Conservation (phyloP, 2,329 filamentous ascomycete genomes). For the Penicillium vulpinum region DNA sequence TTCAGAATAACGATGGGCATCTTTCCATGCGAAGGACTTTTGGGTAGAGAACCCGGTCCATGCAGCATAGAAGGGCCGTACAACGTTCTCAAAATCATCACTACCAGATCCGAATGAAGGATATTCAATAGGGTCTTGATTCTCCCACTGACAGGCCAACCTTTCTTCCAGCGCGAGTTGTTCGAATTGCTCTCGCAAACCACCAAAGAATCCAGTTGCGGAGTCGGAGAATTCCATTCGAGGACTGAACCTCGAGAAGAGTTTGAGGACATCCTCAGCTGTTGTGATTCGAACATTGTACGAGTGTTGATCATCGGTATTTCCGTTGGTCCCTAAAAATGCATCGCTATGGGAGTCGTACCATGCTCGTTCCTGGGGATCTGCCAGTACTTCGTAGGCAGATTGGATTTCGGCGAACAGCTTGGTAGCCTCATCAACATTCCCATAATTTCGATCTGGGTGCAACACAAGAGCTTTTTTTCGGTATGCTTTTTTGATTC, state of each 20-base stretch:
- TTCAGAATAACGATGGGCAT: conserved; percentile 78
- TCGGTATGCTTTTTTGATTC: conserved; percentile 91
- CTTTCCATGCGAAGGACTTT: conserved; percentile 88
- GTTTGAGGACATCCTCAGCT: conserved; percentile 71
- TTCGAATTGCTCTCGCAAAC: conserved; percentile 73
- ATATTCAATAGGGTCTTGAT: conserved; percentile 63
- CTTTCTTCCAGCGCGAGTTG: conserved; percentile 78
- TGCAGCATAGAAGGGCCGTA: conserved; percentile 74
- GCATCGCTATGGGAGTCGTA: conserved; percentile 92
- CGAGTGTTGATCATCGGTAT: conserved; percentile 55
- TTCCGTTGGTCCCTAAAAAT: conserved; percentile 68
- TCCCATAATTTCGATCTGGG: conserved; percentile 87
- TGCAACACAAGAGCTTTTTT: conserved; percentile 89
- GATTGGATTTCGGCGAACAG: conserved; percentile 90
- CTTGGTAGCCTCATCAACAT: conserved; percentile 78
- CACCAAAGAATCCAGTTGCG: conserved; percentile 80
- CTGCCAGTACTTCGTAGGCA: conserved; percentile 93
- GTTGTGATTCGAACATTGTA: conserved; percentile 75
- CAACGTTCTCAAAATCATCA: conserved; percentile 73
- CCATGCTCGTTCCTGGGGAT: conserved; percentile 94
- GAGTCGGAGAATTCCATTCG: conserved; percentile 78
- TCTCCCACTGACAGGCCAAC: conserved; percentile 69
- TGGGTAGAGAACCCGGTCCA: conserved; percentile 82
- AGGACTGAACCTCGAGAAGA: conserved; percentile 79
- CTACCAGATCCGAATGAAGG: conserved; percentile 78